Evolutionary conservation across 805 yeast species (phyloP), one percentile per base, ranked within the genome.

Genomic region (Lipomyces orientalis): DNA sequence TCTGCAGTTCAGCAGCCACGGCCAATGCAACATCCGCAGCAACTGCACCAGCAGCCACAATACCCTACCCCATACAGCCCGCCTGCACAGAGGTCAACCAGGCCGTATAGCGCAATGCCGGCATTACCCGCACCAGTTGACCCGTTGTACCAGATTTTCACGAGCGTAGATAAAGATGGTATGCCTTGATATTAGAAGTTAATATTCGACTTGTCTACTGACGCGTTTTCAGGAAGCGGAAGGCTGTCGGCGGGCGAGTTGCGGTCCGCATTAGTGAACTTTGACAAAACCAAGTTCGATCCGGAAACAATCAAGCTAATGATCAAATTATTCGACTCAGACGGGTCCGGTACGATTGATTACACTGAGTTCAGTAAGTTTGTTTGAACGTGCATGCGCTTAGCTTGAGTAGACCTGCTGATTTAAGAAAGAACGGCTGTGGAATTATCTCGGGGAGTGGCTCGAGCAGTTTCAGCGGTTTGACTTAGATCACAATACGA

Each of bases 371-470:
- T 89, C 73, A 46, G 74, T 70, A 58, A 12, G 72, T 85, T 8
- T 8, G n/a, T 43, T 46, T 33, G 10, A 2, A 9, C 10, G 33
- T 19, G 19, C 22, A 29, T 35, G 33, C 12, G 29, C 14, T 10
- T 35, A n/a, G 7, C 12, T 33, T 16, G 19, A 5, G 37, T n/a
- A 16, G 10, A 25, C 14, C 3, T 33, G 22, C 54, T 25, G 22
- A 19, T 51, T 43, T 16, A 25, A 39, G 10, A 1, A 33, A 66
- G 66, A 54, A 46, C 86, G 87, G 67, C 79, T 89, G 64, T 88
- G 91, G 91, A 86, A 87, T 73, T 87, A 88, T 71, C 79, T 89
- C 56, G 80, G 86, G 25, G 89, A 89, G 59, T 89, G 91, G 86
- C 84, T 88, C 65, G 86, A 84, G 75, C 80, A 87, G 7, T 89